phyloP scores from a whole-genome alignment of 257 asterid species.

The Galeopsis tetrahit region DNA sequence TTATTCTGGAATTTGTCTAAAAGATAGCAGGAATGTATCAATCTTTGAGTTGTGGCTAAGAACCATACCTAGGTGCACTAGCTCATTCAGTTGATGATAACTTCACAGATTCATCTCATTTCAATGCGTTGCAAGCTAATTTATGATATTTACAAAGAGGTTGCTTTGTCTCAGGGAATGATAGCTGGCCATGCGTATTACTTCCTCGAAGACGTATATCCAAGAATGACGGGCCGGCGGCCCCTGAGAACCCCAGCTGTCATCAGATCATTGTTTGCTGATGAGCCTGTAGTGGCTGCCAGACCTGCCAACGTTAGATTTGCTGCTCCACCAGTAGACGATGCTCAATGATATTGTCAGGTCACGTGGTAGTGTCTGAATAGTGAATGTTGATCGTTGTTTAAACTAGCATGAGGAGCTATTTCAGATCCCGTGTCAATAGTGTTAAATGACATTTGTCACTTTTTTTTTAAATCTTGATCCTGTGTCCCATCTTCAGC shows the following conservation, averaged over 20 bases:
- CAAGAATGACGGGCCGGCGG: conserved; percentile 87
- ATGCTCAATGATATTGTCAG: conserved; percentile 43
- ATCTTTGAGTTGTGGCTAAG: background rate
- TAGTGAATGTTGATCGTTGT: conserved; percentile 7
- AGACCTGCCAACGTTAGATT: conserved; percentile 81
- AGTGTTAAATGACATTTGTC: conserved; percentile 17
- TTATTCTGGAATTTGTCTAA: conserved; percentile 7
- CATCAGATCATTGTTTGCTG: conserved; percentile 77
- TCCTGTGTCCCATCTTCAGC: conserved; percentile 35
- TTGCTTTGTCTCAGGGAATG: conserved; percentile 73
- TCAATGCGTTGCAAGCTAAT: background rate
- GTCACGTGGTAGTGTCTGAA: conserved; percentile 9
- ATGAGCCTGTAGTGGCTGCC: conserved; percentile 87
- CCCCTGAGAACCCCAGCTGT: conserved; percentile 85
- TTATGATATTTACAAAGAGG: conserved; percentile 13
- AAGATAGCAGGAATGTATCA: background rate
- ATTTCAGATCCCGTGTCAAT: conserved; percentile 29
- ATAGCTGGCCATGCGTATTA: conserved; percentile 97
- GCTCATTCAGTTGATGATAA: conserved; percentile 11
- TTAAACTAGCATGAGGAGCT: conserved; percentile 28
- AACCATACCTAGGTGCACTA: background rate
- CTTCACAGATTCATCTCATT: background rate
- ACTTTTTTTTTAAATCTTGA: background rate
- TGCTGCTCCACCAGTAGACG: conserved; percentile 86
- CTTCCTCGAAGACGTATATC: conserved; percentile 90